Evolutionary conservation across 2,329 filamentous ascomycete species (phyloP), one percentile per base, ranked within the genome.

Genomic region (Cyclaneusma minus): DNA sequence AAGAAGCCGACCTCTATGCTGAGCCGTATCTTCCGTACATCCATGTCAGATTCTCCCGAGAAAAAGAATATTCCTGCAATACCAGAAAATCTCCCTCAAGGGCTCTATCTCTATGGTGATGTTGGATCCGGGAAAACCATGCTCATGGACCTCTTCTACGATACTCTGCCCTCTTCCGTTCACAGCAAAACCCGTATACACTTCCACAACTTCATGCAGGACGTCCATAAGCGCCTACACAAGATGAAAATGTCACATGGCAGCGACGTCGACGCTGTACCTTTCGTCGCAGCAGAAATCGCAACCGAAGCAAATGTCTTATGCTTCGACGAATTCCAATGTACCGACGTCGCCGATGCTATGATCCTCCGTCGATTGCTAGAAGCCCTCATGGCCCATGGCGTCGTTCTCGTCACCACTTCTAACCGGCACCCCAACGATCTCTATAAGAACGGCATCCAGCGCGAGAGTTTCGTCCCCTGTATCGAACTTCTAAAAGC

Each of bases 161-260:
- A 95, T 37, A 94, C 87, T 0, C 59, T 95, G 13, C 89, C 89
- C 0, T 50, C 59, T 10, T 76, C 77, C 32, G 84, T 95, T 37
- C 66, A 62, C 30, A 70, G 72, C 16, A 94, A 93, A 58, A 91
- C 77, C 24, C 68, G 89, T 24, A 94, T 98, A 44, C 89, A 98
- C 58, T 98, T 98, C 54, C 84, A 95, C 60, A 93, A 93, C 51
- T 98, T 98, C 60, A 98, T 98, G 89, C 89, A 95, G 52, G 81
- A 92, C 50, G 78, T 95, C 25, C 89, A 98, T 56, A 83, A 77
- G 50, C 68, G 87, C 33, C 58, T 95, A 42, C 89, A 95, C 57
- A 72, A 71, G 47, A 75, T 92, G 54, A 94, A 93, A 58, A 77
- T 89, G 66, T 58, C 74, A 41, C 70, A 92, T 49, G 89, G 89